Evolutionary conservation across 495 filamentous ascomycete genomes (phyloP), one percentile per base, ranked within the genome.

Genomic region (Annulohypoxylon nitens): DNA sequence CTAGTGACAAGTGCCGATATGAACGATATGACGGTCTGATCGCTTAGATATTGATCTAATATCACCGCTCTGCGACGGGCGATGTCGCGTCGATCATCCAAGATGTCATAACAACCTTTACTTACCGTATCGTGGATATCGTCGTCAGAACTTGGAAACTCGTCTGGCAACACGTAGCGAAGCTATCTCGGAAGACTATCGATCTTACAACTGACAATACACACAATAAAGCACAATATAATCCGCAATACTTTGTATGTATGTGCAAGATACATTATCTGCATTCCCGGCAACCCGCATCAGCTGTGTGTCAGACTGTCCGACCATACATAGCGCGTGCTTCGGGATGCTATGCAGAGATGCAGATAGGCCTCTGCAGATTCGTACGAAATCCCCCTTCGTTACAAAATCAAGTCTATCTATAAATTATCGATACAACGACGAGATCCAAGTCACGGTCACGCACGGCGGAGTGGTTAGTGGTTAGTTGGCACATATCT

Each of bases 221-320:
- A 6, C n/a, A 47, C 43, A 18, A 47, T n/a, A 47, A 2, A n/a
- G n/a, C 18, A 50, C 47, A 50, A 50, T 50, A 50, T 25, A 33
- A 54, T 54, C 16, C 61, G 58, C 67, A 67, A 55, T 41, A 20
- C 11, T 34, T 25, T 60, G 8, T 30, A 20, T 43, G 20, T 43
- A 60, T 71, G 63, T 43, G 63, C 61, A 65, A 65, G 60, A 74
- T 70, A 62, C 66, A 57, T 54, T 69, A 67, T 67, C 65, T 66
- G 62, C 61, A 25, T 34, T 41, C 58, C 34, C 67, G 67, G 67
- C 48, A 67, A 47, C 43, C 54, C 54, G 67, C 67, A 37, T 33
- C 16, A 50, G 16, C 20, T 30, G 50, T 59, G 63, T 71, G 57
- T 74, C 66, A 66, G 61, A 58, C 66, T 74, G 67, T 64, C 63